These are phyloP conservation scores for Erigeron philadelphicus DNA, from an alignment of 140 eudicot genomes.

Conservation along the genomic window DNA sequence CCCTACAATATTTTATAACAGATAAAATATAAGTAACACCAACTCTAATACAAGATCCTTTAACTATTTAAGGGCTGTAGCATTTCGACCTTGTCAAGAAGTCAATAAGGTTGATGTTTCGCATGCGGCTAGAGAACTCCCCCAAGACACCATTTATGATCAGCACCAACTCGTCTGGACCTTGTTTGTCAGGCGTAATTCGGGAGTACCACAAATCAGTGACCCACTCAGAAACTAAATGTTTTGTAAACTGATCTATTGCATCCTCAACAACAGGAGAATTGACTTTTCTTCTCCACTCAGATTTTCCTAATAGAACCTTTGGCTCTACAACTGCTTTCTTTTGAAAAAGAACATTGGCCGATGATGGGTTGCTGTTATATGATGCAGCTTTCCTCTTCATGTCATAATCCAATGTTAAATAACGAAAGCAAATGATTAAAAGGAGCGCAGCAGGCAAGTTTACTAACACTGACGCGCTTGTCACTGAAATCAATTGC, in stretches of 20 bases:
- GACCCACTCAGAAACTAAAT: slow-evolving; percentile 94
- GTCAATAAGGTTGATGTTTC: slow-evolving; percentile 80
- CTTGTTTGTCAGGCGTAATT: slow-evolving; percentile 88
- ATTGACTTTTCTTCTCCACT: slow-evolving; percentile 85
- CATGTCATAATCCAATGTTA: slow-evolving; percentile 70
- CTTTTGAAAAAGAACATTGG: slow-evolving; percentile 32
- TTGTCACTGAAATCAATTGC: slow-evolving; percentile 65
- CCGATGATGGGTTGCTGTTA: slow-evolving; percentile 47
- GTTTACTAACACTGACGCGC: slow-evolving; percentile 90
- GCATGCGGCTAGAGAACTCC: slow-evolving; percentile 82
- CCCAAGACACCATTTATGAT: slow-evolving; percentile 84
- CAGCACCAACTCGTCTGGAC: slow-evolving; percentile 91
- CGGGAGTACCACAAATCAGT: slow-evolving; percentile 96
- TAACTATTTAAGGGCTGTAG: background rate
- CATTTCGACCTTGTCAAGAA: slow-evolving; percentile 74
- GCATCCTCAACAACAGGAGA: slow-evolving; percentile 97
- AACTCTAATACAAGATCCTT: background rate
- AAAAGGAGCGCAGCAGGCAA: slow-evolving; percentile 77
- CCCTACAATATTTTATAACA: slow-evolving; percentile 55
- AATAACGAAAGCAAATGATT: slow-evolving; percentile 61
- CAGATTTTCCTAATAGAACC: slow-evolving; percentile 39
- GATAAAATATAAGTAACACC: background rate
- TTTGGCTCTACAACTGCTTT: slow-evolving; percentile 41
- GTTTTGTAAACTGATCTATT: slow-evolving; percentile 78
- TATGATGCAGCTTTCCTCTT: slow-evolving; percentile 81